Conservation (phyloP, 257 asterid genomes). For the Verbascum thapsus region DNA sequence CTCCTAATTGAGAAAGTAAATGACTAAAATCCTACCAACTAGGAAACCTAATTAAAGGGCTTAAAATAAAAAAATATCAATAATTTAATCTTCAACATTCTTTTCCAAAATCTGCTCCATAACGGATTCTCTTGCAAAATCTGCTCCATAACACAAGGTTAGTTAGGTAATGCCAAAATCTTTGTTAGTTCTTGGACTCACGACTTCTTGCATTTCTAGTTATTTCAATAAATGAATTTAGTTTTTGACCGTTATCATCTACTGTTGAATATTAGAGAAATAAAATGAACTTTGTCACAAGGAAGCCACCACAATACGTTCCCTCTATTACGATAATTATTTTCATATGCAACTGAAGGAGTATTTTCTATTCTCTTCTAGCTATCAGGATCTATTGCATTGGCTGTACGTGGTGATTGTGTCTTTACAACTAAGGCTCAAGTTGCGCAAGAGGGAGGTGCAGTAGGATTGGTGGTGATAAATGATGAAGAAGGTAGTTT, state of each 20-base stretch:
- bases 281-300: neutral
- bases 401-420: constrained; percentile 88
- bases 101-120: too few relatives aligned
- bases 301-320: constrained; percentile 11
- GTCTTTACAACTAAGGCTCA: constrained; percentile 75
- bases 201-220: constrained; percentile 10
- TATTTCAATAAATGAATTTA: constrained; percentile 14
- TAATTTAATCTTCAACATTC: too few relatives aligned
- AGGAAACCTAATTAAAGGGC: too few relatives aligned
- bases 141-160: too few relatives aligned
- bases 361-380: constrained; percentile 44
- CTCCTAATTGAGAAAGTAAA: too few relatives aligned
- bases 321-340: neutral
- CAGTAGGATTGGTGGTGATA: constrained; percentile 74
- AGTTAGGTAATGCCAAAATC: too few relatives aligned
- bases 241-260: neutral
- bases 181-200: neutral
- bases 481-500: constrained; percentile 76
- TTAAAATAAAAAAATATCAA: too few relatives aligned
- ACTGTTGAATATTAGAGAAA: constrained; percentile 1
- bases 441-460: constrained; percentile 81
- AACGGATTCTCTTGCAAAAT: too few relatives aligned
- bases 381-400: constrained; percentile 70
- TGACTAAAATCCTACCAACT: too few relatives aligned
- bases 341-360: constrained; percentile 22